phyloP scores from a whole-genome alignment of 2,329 filamentous ascomycete genomes.

The Chaetothyriales sp. region DNA sequence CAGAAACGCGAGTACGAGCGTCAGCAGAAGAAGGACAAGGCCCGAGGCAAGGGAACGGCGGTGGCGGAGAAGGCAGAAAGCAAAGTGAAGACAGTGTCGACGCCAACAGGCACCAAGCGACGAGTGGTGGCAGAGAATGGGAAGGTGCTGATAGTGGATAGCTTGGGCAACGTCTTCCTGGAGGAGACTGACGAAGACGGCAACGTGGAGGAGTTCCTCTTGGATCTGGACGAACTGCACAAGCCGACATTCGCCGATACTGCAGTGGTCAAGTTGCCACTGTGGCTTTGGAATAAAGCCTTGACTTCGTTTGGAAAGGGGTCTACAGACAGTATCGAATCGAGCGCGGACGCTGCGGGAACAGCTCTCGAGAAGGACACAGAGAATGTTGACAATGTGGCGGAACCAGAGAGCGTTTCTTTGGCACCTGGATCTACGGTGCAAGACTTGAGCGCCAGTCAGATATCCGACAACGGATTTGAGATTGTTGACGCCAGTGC shows the following conservation, averaged over 20 bases:
- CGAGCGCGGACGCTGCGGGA: conserved; percentile 1
- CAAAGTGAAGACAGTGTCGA: conserved; percentile 27
- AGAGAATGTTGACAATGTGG: conserved; percentile 1
- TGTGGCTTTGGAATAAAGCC: conserved; percentile 51
- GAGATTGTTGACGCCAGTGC: conserved; percentile 16
- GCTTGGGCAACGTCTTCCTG: conserved; percentile 81
- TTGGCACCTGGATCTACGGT: not conserved
- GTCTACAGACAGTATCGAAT: conserved; percentile 3
- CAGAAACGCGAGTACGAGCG: conserved; percentile 81
- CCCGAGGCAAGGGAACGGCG: conserved; percentile 33
- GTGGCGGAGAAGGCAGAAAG: not conserved
- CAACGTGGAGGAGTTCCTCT: conserved; percentile 62
- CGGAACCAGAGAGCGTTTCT: not conserved
- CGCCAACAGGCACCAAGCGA: conserved; percentile 64
- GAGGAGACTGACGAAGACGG: conserved; percentile 84
- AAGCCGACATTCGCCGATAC: conserved; percentile 69
- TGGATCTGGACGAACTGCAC: conserved; percentile 75
- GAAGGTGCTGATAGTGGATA: conserved; percentile 86
- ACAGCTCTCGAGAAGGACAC: not conserved
- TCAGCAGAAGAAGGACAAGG: conserved; percentile 54
- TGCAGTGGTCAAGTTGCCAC: conserved; percentile 61
- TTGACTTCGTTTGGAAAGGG: conserved; percentile 37
- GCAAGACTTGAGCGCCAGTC: conserved; percentile 13
- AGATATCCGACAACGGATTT: conserved; percentile 15
- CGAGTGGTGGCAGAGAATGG: conserved; percentile 86